A percentile compares a stretch with the other conserved stretches of the same genome.
Conservation (phyloP, 805 yeast genomes). For the Ogataea nakhonphanomensis region DNA sequence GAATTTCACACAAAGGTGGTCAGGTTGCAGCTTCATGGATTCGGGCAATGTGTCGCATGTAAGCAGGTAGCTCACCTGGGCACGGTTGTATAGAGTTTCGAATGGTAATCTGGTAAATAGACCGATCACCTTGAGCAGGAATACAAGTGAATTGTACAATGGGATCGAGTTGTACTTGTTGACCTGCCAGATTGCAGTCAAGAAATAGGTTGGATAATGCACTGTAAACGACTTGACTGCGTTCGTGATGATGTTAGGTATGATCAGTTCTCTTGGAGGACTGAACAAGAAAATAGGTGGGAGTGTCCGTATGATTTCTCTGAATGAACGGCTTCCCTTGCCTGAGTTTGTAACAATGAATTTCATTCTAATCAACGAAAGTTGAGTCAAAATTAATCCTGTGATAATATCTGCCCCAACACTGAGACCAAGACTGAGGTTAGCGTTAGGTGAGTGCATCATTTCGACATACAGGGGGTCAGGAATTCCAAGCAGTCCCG, state of each 20-base stretch:
- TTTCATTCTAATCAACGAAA: slow-evolving; percentile 76
- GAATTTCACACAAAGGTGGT: slow-evolving; percentile 57
- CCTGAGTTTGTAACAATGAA: slow-evolving; percentile 56
- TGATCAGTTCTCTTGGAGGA: slow-evolving; percentile 54
- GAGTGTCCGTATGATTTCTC: slow-evolving; percentile 57
- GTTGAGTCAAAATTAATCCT: slow-evolving; percentile 69
- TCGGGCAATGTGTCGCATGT: slow-evolving; percentile 34
- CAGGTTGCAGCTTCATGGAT: slow-evolving; percentile 42
- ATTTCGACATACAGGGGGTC: slow-evolving; percentile 86
- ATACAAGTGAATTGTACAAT: slow-evolving; percentile 53
- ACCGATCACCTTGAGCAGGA: slow-evolving; percentile 62
- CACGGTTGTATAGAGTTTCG: slow-evolving; percentile 80
- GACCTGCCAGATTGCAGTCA: slow-evolving; percentile 58
- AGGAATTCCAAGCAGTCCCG: slow-evolving; percentile 78
- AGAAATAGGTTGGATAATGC: slow-evolving; percentile 48
- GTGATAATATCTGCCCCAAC: slow-evolving; percentile 71
- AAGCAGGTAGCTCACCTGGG: slow-evolving; percentile 68
- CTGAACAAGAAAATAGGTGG: slow-evolving; percentile 39
- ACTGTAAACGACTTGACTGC: slow-evolving; percentile 27
- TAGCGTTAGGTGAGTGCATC: slow-evolving; percentile 74
- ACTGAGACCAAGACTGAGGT: slow-evolving; percentile 61
- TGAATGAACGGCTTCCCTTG: slow-evolving; percentile 58
- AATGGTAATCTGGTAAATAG: slow-evolving; percentile 77
- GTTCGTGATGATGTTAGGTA: slow-evolving; percentile 53
- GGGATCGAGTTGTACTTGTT: slow-evolving; percentile 65